Base-by-base conservation (phyloP, 148 eudicot species). In the Selenicereus undatus region DNA sequence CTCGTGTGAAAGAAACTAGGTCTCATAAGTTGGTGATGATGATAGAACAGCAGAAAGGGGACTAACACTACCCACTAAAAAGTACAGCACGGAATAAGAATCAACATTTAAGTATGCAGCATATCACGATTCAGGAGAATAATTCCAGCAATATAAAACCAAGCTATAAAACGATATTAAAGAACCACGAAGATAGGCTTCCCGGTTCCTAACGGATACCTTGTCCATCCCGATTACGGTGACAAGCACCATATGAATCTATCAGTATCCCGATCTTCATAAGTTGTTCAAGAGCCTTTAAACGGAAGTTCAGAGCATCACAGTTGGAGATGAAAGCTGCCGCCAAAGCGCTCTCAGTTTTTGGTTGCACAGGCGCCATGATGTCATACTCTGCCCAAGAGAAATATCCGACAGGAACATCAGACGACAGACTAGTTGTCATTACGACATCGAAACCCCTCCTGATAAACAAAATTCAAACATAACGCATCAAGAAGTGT, bases 291-390 rank as follows among this genome's bases (percentile, higher is more conserved):
- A 95, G 93, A 78, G 99, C 97, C 90, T 95, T 92, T 76, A 95
- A 82, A 1, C 99, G 97, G 76, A 95, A 92, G 80, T 95, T 95
- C 26, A 90, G 89, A 85, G 97, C 97, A 76, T 88, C 97, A 81
- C 99, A 95, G 81, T 95, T 95, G 79, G 99, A 95, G 80, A 95
- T 95, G 87, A 95, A 95, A 82, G 99, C 99, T 74, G 99, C 99
- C 69, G 99, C 99, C 80, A 93, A 78, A 80, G 97, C 93, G 74
- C 76, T 87, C 85, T 91, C 97, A 26, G 97, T 90, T 87, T 95
- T 95, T 43, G 88, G 91, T 80, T 90, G 90, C 78, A 90, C 83
- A 50, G 97, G 99, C 75, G 97, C 99, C 99, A 95, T 95, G 79
- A 95, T 89, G 83, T 95, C 97, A 89, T 95, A 95, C 86, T 95